Evolutionary conservation across 306 rosid species (phyloP), one percentile per base, ranked within the genome.

Genomic region (Prunus mira): DNA sequence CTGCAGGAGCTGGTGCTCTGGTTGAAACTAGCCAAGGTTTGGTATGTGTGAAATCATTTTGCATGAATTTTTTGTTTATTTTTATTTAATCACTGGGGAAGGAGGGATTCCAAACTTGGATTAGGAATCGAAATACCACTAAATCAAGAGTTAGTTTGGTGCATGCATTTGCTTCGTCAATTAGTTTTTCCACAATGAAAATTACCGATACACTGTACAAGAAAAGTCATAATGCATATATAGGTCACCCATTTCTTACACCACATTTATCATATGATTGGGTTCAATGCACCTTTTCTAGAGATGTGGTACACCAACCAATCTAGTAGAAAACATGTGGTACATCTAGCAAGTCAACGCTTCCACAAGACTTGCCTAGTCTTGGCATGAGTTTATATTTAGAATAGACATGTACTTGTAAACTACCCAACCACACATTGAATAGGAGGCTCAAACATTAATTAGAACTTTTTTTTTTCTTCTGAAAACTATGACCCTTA

Each of bases 1-100:
- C 82, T 1, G 86, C 20, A 41, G 93, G 88, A 51, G 71, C 84
- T 13, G 83, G 84, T 58, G 86, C 70, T 75, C 80, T 88, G 14
- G 64, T 19, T 15, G 22, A 71, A 69, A 62, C 76, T 57, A 49
- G 46, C 27, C 62, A 69, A 50, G 81, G 68, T 28, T 25, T 24
- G 10, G 89, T 85, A 74, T 27, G 80, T 27, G 80, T 32, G 2
- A 15, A 20, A 34, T 73, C 19, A 46, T 28, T 62, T 1, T 28
- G 45, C 20, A 62, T 15, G 14, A 62, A 28, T 62, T 62, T 25
- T 30, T 25, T 30, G 65, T 24, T 13, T 47, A 47, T 13, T 47
- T 38, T 38, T 38, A 6, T 38, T 38, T 20, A 20, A 22, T 22
- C 14, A 56, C 28, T 3, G 2, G 28, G 13, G 9, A 38, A 38